Evolutionary conservation across 139 green algal genomes (phyloP).

Genomic region (Trebouxia sp.): DNA sequence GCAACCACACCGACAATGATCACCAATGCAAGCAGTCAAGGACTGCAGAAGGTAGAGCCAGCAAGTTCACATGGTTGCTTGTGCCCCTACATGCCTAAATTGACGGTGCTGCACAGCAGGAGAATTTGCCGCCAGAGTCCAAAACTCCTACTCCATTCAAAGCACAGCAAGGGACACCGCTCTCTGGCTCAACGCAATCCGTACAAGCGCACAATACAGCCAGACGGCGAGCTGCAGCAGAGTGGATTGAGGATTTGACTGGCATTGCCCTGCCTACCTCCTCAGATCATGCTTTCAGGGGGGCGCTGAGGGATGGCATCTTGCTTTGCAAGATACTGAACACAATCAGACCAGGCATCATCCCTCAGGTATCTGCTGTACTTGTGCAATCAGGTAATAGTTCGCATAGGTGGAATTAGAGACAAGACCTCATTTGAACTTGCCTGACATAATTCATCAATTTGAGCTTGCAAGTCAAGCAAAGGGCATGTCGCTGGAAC

Average conservation of each 20-base stretch:
- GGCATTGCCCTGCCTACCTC: constrained; percentile 44
- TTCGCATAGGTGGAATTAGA: no score
- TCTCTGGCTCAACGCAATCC: not conserved
- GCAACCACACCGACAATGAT: constrained; percentile 8
- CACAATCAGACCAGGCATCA: constrained; percentile 41
- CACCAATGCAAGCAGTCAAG: not conserved
- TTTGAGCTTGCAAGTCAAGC: no score
- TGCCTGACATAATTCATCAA: not conserved
- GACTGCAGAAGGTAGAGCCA: not conserved
- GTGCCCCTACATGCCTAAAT: not conserved
- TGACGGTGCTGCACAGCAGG: constrained; percentile 14
- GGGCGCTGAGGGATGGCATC: constrained; percentile 57
- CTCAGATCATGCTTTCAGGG: constrained; percentile 57
- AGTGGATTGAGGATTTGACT: constrained; percentile 55
- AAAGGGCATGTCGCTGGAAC: no score
- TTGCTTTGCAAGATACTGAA: constrained; percentile 68
- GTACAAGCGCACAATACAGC: constrained; percentile 16
- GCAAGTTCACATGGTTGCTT: not conserved
- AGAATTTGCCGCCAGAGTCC: constrained; percentile 13
- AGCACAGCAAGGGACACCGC: not conserved
- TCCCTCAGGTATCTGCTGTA: constrained; percentile 27
- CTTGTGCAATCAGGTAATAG: no score
- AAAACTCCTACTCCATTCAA: constrained; percentile 12
- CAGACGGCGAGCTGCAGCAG: constrained; percentile 39
- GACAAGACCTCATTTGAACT: no score